These are phyloP conservation scores for Bauhinia variegata DNA, from an alignment of 306 rosid species.

Conservation along the genomic window DNA sequence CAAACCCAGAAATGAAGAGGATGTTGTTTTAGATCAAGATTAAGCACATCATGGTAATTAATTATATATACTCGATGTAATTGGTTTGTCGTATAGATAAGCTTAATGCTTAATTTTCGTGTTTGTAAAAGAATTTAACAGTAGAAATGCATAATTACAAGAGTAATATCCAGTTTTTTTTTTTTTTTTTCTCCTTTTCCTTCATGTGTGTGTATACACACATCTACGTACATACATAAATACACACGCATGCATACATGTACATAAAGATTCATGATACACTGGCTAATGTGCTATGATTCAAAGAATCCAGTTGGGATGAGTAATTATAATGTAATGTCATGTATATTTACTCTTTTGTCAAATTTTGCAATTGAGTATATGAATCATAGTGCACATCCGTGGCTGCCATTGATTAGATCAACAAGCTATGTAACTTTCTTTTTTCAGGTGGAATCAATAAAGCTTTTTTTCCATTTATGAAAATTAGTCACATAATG, in stretches of 20 bases:
- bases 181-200: conserved; percentile 26
- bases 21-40: conserved; percentile 31
- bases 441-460: conserved; percentile 7
- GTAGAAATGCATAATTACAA: conserved; percentile 27
- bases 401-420: conserved; percentile 29
- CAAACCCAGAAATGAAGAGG: background rate
- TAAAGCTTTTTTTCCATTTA: background rate
- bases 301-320: too few relatives aligned
- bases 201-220: too few relatives aligned
- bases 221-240: too few relatives aligned
- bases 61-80: background rate
- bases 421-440: conserved; percentile 11
- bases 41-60: conserved; percentile 24
- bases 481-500: background rate
- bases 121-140: conserved; percentile 19
- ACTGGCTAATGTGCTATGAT: too few relatives aligned
- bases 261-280: too few relatives aligned
- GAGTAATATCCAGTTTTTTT: conserved; percentile 14
- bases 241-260: too few relatives aligned
- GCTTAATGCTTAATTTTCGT: conserved; percentile 16
- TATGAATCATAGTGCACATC: conserved; percentile 34
- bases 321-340: too few relatives aligned
- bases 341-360: conserved; percentile 2
- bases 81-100: background rate
- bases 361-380: conserved; percentile 18